Evolutionary conservation across 306 rosid species (phyloP), one percentile per base, ranked within the genome.

Genomic region (Macrotyloma uniflorum): DNA sequence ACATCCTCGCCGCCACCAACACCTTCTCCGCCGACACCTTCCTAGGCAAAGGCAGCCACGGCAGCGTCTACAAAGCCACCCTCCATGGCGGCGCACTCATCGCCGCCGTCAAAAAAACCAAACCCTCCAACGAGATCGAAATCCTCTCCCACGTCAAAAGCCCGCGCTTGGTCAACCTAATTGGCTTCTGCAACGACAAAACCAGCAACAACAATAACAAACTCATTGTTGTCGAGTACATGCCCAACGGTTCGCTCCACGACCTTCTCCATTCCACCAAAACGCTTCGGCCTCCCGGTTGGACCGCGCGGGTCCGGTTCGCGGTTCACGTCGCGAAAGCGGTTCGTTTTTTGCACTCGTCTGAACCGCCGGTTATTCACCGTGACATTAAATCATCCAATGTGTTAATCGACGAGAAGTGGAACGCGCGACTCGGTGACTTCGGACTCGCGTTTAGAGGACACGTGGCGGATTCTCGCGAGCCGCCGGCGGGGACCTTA

Each of bases 401-500:
- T 55, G 86, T 91, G 1, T 74, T 91, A n/a, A 83, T 89, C 70
- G 97, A 91, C 67, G 47, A 30, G 16, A 67, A 71, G 1, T 19
- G 86, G 74, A 76, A 81, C 35, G 97, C 92, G 12, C 42, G 97
- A 42, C 82, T 91, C 18, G 91, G 92, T 0, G 97, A 91, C 70
- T 88, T 91, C 23, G 94, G 93, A 0, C 69, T 91, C 30, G 93
- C 97, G 0, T 53, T 91, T 10, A 83, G 92, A 43, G 93, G 93
- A 46, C 80, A 88, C 79, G 79, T 88, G 83, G 85, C 84, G 53
- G 93, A 89, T 42, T 88, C 79, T 10, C 85, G 79, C 1, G 74
- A 80, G 20, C 91, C 92, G 0, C 97, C 97, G 45, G 94, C 94
- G 72, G 97, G 97, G 46, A 91, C 97, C 40, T 82, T 91, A 59